Conservation (phyloP, 306 rosid genomes). For the Fragaria nilgerrensis region DNA sequence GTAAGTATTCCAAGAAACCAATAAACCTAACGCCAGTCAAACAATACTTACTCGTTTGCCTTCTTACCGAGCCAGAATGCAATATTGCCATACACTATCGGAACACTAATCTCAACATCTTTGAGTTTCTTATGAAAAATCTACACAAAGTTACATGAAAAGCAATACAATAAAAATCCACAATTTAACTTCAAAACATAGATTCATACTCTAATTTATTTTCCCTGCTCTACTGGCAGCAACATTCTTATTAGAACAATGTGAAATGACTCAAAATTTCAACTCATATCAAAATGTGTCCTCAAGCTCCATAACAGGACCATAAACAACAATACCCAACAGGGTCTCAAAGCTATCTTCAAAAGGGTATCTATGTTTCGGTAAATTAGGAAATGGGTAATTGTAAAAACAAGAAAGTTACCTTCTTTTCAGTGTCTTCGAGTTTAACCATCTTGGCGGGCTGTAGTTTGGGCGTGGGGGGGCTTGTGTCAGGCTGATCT, state of each 20-base stretch:
- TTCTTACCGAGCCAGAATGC: constrained; percentile 91
- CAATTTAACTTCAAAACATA: not conserved
- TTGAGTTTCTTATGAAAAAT: constrained; percentile 56
- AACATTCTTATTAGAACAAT: not conserved
- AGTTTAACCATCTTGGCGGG: constrained; percentile 55
- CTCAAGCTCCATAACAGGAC: not conserved
- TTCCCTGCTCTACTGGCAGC: not conserved
- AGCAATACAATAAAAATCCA: constrained; percentile 18
- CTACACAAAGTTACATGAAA: constrained; percentile 46
- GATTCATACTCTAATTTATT: not conserved
- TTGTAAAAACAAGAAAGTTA: constrained; percentile 25
- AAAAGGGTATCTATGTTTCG: constrained; percentile 5
- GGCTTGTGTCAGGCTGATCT: constrained; percentile 50
- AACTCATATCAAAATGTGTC: not conserved
- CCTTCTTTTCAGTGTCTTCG: constrained; percentile 68
- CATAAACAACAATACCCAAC: constrained; percentile 3
- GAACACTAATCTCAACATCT: constrained; percentile 69
- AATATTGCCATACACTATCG: constrained; percentile 74
- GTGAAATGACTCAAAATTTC: not conserved
- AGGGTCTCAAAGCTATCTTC: constrained; percentile 13
- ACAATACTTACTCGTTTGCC: constrained; percentile 75
- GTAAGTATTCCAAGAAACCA: constrained; percentile 11
- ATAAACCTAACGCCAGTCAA: constrained; percentile 16
- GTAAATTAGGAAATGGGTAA: constrained; percentile 23
- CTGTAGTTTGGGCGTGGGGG: constrained; percentile 41